Conservation (phyloP, 2,329 filamentous ascomycete species). For the Nigrospora oryzae region DNA sequence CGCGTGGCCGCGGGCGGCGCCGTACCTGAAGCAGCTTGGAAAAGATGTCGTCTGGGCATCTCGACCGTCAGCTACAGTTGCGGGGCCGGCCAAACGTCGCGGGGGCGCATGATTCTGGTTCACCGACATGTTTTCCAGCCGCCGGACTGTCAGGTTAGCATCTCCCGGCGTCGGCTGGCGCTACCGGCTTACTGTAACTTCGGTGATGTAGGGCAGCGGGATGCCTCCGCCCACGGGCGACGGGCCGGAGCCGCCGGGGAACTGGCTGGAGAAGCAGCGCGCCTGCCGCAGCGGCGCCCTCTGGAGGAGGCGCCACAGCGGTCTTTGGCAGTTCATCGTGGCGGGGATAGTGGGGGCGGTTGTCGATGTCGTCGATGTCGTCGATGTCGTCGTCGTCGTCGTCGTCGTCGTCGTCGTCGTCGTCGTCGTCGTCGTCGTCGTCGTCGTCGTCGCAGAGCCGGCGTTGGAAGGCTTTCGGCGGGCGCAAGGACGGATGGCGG, state of each 20-base stretch:
- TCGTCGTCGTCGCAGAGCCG: too few relatives aligned
- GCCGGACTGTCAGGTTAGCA: constrained; percentile 48
- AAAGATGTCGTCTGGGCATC: constrained; percentile 64
- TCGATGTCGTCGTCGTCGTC: too few relatives aligned
- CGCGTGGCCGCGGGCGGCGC: not conserved
- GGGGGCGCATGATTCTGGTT: not conserved
- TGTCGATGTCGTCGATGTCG: too few relatives aligned
- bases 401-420: too few relatives aligned
- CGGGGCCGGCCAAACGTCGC: not conserved
- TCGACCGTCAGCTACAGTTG: constrained; percentile 13
- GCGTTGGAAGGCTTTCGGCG: not conserved
- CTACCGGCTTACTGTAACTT: constrained; percentile 35
- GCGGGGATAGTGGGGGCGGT: not conserved
- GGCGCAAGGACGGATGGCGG: not conserved
- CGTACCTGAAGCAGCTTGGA: constrained; percentile 67
- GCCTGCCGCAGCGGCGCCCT: constrained; percentile 23
- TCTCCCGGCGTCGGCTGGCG: constrained; percentile 1
- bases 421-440: too few relatives aligned
- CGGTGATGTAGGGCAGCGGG: constrained; percentile 52
- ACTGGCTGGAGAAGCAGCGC: constrained; percentile 31
- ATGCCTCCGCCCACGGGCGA: constrained; percentile 23
- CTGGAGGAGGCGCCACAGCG: constrained; percentile 24
- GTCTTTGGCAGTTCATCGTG: constrained; percentile 26
- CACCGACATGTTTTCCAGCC: constrained; percentile 70
- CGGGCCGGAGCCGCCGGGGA: constrained; percentile 25